phyloP scores from a whole-genome alignment of 192 early-diverging fungal species.

The Coemansia sp. region DNA sequence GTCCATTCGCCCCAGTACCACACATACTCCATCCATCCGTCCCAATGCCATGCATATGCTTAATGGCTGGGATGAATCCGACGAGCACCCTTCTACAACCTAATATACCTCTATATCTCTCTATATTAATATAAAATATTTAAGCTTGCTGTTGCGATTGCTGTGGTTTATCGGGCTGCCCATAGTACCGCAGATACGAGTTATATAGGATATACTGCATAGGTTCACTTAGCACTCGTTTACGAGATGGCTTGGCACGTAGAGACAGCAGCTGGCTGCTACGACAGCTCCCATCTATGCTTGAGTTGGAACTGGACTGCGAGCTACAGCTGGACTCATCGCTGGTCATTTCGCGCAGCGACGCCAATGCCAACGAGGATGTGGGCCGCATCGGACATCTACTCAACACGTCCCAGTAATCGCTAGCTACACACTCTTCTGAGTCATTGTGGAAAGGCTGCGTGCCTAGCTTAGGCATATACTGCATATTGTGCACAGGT shows the following conservation, averaged over 20 bases:
- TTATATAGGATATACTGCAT: conserved; percentile 54
- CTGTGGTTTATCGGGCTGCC: conserved; percentile 23
- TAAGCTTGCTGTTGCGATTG: background rate
- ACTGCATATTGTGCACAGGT: conserved; percentile 50
- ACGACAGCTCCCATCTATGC: conserved; percentile 1
- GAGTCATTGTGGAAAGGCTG: background rate
- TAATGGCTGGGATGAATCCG: conserved; percentile 43
- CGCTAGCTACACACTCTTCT: conserved; percentile 6
- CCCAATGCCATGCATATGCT: conserved; percentile 18
- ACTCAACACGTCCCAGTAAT: conserved; percentile 46
- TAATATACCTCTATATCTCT: background rate
- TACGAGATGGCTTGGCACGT: conserved; percentile 21
- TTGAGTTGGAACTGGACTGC: conserved; percentile 1
- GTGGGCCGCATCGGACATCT: conserved; percentile 49
- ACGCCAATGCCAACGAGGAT: conserved; percentile 37
- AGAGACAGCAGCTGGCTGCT: too few species aligned
- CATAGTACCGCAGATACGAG: conserved; percentile 51
- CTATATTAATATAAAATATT: background rate
- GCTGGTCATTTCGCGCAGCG: conserved; percentile 34
- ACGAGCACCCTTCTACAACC: conserved; percentile 2
- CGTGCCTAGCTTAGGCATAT: conserved; percentile 42
- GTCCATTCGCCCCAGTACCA: conserved; percentile 9
- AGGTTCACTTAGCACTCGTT: conserved; percentile 45
- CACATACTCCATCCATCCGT: conserved; percentile 9
- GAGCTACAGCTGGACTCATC: too few species aligned